Base-by-base conservation (phyloP, 2,329 filamentous ascomycete genomes). In the Cladosporium sp. region DNA sequence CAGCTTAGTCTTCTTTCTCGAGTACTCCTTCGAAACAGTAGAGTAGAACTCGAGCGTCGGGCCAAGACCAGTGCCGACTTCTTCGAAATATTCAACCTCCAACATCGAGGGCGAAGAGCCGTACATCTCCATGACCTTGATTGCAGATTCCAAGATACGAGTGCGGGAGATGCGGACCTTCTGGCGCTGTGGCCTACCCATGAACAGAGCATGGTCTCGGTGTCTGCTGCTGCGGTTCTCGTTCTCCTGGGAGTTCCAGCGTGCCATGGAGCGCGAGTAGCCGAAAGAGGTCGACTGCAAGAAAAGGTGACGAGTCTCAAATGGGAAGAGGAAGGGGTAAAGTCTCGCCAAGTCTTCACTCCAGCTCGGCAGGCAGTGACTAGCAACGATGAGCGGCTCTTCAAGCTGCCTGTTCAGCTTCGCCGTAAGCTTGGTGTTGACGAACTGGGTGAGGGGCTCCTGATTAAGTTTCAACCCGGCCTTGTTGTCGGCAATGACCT, bases 41-140 rank as follows among this genome's bases (percentile, higher is more conserved):
- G 93, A 95, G 70, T 98, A 98, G 67, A 98, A 98, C 66, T 98
- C 93, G 12, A 98, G 78, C 0, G 93, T 98, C 3, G 93, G 93
- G 0, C 93, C 93, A 39, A 98, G 77, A 40, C 93, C 93, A 19
- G 94, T 98, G 50, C 93, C 93, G 18, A 98, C 93, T 70, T 98
- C 93, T 62, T 97, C 93, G 59, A 98, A 98, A 64, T 98, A 98
- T 63, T 98, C 94, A 2, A 98, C 92, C 64, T 98, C 93, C 0
- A 98, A 73, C 22, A 97, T 88, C 66, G 92, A 97, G 52, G 95
- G 88, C 1, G 92, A 95, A n/a, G 88, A 88, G 0, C 93, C 93
- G 62, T 98, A 98, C 2, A 97, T 79, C 60, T 98, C 92, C 92
- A 98, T 97, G 25, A 98, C 93, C 69, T 98, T 98, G 67, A 97